These are phyloP conservation scores for Leccinellum luteum DNA, from an alignment of 768 basidiomycete species.

Conservation along the genomic window DNA sequence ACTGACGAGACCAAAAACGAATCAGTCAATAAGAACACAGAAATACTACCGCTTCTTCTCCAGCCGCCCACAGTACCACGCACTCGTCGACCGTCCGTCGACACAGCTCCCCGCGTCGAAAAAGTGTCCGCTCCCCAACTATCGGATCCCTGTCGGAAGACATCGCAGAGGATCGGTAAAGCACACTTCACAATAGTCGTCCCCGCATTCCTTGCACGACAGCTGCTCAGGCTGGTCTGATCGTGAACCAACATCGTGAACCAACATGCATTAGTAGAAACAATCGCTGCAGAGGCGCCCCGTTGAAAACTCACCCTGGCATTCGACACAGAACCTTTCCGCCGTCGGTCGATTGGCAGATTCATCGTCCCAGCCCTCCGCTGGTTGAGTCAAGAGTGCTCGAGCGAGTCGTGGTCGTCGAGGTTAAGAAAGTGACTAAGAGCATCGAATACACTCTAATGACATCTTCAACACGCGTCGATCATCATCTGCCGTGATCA, in stretches of 20 bases:
- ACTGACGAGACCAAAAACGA: constrained; percentile 19
- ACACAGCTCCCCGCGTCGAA: constrained; percentile 88
- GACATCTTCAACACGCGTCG: no score
- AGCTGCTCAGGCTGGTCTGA: constrained; percentile 82
- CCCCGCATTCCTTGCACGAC: constrained; percentile 66
- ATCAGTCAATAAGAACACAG: constrained; percentile 75
- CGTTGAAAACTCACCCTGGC: constrained; percentile 62
- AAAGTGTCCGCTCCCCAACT: constrained; percentile 88
- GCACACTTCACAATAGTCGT: constrained; percentile 82
- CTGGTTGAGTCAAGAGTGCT: constrained; percentile 43
- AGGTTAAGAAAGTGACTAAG: no score
- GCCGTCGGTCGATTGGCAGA: constrained; percentile 39
- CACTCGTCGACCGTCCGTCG: constrained; percentile 82
- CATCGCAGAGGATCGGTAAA: constrained; percentile 86
- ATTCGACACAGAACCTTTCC: constrained; percentile 79
- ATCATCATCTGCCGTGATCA: no score
- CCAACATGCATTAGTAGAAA: neutral
- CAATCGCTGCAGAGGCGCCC: neutral
- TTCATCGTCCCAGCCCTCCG: constrained; percentile 70
- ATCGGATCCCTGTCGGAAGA: constrained; percentile 87
- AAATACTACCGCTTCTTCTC: constrained; percentile 88
- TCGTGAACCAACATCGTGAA: no score
- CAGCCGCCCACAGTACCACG: constrained; percentile 82
- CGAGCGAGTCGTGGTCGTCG: constrained; percentile 60
- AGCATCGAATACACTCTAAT: no score